Evolutionary conservation across 257 asterid species (phyloP).

Genomic region (Hygrophila difformis): DNA sequence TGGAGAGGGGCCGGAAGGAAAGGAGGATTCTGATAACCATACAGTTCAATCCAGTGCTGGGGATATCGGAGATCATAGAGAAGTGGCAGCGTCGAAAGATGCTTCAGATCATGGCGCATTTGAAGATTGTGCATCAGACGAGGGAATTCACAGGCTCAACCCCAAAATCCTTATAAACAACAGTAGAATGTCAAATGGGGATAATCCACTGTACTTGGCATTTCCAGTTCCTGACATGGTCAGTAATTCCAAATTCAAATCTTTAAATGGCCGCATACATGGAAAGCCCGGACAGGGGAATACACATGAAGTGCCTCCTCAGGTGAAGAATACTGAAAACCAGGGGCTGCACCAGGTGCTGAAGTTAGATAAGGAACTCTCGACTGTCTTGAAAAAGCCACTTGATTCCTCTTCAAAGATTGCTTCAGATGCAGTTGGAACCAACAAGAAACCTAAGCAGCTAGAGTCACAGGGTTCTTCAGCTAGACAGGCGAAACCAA

Average conservation of each 20-base stretch:
- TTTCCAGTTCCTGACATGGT: constrained; percentile 25
- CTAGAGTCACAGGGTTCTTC: constrained; percentile 33
- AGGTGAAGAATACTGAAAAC: constrained; percentile 34
- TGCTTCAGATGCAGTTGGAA: constrained; percentile 31
- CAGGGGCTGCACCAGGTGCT: constrained; percentile 38
- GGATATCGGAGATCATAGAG: constrained; percentile 31
- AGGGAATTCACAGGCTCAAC: constrained; percentile 32
- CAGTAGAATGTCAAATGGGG: constrained; percentile 25
- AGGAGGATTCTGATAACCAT: constrained; percentile 34
- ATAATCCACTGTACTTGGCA: constrained; percentile 21
- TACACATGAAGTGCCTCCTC: constrained; percentile 24
- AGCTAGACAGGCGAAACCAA: constrained; percentile 49
- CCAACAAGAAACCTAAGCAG: constrained; percentile 38
- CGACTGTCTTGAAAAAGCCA: constrained; percentile 32
- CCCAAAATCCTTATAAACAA: constrained; percentile 19
- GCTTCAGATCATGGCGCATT: constrained; percentile 44
- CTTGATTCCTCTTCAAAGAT: constrained; percentile 30
- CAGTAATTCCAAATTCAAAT: constrained; percentile 18
- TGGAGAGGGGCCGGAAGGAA: constrained; percentile 42
- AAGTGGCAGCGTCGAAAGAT: constrained; percentile 33
- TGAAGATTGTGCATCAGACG: constrained; percentile 54
- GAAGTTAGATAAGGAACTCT: constrained; percentile 37
- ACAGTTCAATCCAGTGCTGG: constrained; percentile 20
- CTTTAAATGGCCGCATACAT: constrained; percentile 8
- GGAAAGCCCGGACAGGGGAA: constrained; percentile 29